phyloP scores from a whole-genome alignment of 805 yeast species.

The Candida peoriensis region DNA sequence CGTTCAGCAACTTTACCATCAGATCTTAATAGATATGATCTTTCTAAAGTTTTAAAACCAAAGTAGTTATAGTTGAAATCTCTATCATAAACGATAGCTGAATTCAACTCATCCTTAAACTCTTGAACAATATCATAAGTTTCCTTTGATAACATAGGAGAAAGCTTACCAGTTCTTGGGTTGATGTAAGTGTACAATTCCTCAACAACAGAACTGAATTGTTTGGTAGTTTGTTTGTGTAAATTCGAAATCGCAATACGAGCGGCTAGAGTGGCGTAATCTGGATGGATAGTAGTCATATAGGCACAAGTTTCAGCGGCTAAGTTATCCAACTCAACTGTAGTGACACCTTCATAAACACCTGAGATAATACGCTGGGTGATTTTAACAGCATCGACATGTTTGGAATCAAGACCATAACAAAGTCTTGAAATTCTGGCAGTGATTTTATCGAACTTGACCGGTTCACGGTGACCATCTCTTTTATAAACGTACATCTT shows the following conservation, averaged over 20 bases:
- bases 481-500: conserved; percentile 81
- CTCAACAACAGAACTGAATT: conserved; percentile 70
- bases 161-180: conserved; percentile 66
- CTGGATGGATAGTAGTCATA: conserved; percentile 98
- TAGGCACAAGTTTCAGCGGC: conserved; percentile 98
- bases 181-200: conserved; percentile 74
- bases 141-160: conserved; percentile 57
- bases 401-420: conserved; percentile 86
- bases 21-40: conserved; percentile 71
- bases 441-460: conserved; percentile 93
- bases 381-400: conserved; percentile 92
- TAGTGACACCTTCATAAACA: conserved; percentile 95
- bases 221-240: conserved; percentile 90
- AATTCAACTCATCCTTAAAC: conserved; percentile 62
- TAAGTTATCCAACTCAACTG: conserved; percentile 74
- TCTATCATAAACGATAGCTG: conserved; percentile 69
- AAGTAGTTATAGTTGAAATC: conserved; percentile 79
- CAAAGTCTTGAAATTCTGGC: conserved; percentile 92
- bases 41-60: conserved; percentile 88
- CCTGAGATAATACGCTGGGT: conserved; percentile 95
- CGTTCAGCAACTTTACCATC: conserved; percentile 75
- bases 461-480: conserved; percentile 94
- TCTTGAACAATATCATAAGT: conserved; percentile 58
- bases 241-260: conserved; percentile 91
- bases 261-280: conserved; percentile 91